Base-by-base conservation (phyloP, 805 yeast species). In the Torulaspora indica region DNA sequence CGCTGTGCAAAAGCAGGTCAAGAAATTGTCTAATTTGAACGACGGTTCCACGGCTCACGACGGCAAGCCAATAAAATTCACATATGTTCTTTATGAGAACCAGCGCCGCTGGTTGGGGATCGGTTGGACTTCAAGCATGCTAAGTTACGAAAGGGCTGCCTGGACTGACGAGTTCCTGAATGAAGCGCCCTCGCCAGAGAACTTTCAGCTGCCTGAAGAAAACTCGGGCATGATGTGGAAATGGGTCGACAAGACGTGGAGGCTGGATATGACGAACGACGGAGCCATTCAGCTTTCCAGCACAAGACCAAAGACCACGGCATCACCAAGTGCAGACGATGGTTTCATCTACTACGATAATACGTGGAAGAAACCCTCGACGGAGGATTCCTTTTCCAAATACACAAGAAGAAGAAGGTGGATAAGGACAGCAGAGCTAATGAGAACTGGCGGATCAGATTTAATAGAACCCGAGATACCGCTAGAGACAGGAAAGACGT, bases 91-190 rank as follows among this genome's bases (percentile, higher is more conserved):
- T 8, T 90, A 82, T 64, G 98, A 91, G 63, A 91, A 91, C 63
- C 98, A 91, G 69, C 79, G 98, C 60, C 81, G 95, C 57, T 91
- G 98, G 98, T 73, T 91, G 31, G 98, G 97, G 10, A 86, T 91
- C 55, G 98, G 98, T 9, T 91, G 98, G 98, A 91, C 98, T 0
- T 74, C 95, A 12, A 89, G 89, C 59, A 73, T 93, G 61, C 73
- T 93, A 49, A 82, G 95, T 39, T 91, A 91, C 61, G 98, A 91
- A 67, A 77, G 98, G 60, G 82, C 95, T 0, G 83, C 98, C 3
- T 91, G 98, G 97, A 90, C 98, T 0, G 98, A 91, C 62, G 97
- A 90, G 63, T 90, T 89, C 59, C 71, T 89, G 50, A 91, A 90
- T 64, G 96, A 89, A 61, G 77, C 87, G 1, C 79, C 84, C 5